These are phyloP conservation scores for Boletus vermiculosoides DNA, from an alignment of 768 basidiomycete species.

Conservation along the genomic window DNA sequence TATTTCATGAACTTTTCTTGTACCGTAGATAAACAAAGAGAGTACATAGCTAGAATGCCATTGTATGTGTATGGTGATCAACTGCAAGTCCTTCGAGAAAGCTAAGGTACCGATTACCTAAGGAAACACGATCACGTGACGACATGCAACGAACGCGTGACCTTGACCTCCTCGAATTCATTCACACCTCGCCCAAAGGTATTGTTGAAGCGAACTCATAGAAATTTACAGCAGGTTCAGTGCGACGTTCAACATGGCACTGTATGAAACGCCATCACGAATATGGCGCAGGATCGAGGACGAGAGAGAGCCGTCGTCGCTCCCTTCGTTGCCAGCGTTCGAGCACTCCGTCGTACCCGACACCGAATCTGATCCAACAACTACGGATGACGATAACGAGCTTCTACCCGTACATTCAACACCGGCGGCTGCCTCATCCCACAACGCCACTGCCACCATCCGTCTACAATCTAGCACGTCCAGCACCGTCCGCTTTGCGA, in stretches of 20 bases:
- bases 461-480: constrained; percentile 51
- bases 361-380: constrained; percentile 36
- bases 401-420: constrained; percentile 65
- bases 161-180: background rate
- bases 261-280: constrained; percentile 79
- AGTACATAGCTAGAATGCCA: too few relatives aligned
- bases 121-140: constrained; percentile 28
- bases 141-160: constrained; percentile 19
- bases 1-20: too few relatives aligned
- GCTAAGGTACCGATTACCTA: too few relatives aligned
- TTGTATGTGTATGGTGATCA: too few relatives aligned
- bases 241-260: constrained; percentile 35
- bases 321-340: constrained; percentile 72
- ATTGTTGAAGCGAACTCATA: background rate
- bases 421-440: constrained; percentile 50
- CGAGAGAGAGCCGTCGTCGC: constrained; percentile 73
- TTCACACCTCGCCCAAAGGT: background rate
- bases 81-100: too few relatives aligned
- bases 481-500: constrained; percentile 49
- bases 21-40: too few relatives aligned
- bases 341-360: constrained; percentile 57
- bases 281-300: constrained; percentile 85
- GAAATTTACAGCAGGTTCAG: constrained; percentile 1
- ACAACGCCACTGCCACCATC: constrained; percentile 49
- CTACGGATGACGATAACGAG: constrained; percentile 42